Evolutionary conservation across 2,329 filamentous ascomycete genomes (phyloP).

Genomic region (Calonectria pseudoturangicola): DNA sequence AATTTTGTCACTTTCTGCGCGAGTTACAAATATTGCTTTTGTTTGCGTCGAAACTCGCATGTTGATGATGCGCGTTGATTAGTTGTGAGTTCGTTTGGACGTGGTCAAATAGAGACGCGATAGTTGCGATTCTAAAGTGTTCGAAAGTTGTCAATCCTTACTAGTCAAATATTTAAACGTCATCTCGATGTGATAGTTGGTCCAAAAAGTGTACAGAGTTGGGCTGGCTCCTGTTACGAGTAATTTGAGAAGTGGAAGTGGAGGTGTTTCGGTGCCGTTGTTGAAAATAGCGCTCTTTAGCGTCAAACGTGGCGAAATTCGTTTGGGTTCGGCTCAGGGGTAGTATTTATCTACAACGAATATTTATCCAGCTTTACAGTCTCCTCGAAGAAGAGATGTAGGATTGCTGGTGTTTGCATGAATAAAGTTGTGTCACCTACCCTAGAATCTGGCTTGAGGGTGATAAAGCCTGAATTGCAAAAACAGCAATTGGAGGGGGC

Average conservation of each 20-base stretch:
- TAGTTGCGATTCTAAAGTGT: background rate
- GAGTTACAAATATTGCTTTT: too few species aligned
- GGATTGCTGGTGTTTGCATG: background rate
- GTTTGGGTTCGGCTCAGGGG: too few species aligned
- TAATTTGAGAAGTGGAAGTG: background rate
- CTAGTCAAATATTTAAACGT: background rate
- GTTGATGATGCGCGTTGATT: too few species aligned
- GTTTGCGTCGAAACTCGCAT: too few species aligned
- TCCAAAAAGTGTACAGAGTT: too few species aligned
- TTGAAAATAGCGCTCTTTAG: background rate
- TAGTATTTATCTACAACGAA: too few species aligned
- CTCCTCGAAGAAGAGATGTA: background rate
- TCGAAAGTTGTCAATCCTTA: background rate
- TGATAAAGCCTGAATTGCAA: background rate
- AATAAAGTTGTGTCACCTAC: background rate
- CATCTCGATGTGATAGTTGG: too few species aligned
- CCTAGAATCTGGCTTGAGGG: background rate
- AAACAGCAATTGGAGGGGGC: background rate
- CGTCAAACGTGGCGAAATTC: too few species aligned
- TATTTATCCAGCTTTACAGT: too few species aligned
- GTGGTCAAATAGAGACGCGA: background rate
- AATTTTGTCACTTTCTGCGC: too few species aligned
- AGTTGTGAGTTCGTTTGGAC: background rate
- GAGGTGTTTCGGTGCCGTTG: background rate
- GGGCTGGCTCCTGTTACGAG: too few species aligned